phyloP scores from a whole-genome alignment of 2,329 filamentous ascomycete genomes.

The Colletotrichum siamense region DNA sequence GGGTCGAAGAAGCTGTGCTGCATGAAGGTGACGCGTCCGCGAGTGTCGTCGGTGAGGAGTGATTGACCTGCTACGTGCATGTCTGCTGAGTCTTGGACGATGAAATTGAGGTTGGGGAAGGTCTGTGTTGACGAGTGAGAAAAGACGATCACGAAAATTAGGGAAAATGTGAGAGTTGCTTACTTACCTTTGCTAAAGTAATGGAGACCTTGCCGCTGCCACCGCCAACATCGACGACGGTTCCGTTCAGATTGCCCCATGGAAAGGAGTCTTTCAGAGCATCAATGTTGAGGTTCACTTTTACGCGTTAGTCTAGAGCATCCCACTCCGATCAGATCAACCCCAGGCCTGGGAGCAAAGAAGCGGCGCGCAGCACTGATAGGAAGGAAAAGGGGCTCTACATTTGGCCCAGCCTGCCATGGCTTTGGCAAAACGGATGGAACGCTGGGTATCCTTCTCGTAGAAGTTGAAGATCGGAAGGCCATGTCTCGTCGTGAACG shows the following conservation, averaged over 20 bases:
- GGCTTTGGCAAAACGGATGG: conserved; percentile 21
- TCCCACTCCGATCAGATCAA: neutral
- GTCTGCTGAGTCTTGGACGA: conserved; percentile 27
- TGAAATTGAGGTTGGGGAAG: conserved; percentile 28
- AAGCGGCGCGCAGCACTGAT: neutral
- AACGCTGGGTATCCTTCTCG: conserved; percentile 7
- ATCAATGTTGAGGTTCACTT: conserved; percentile 14
- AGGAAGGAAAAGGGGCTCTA: neutral
- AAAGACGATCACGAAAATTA: neutral
- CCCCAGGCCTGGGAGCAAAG: neutral
- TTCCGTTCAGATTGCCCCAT: conserved; percentile 23
- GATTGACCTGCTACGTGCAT: conserved; percentile 26
- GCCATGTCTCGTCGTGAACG: neutral
- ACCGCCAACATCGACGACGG: conserved; percentile 30
- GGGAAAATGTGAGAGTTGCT: neutral
- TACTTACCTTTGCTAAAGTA: neutral
- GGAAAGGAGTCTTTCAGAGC: conserved; percentile 23
- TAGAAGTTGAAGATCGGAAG: conserved; percentile 24
- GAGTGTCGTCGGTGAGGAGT: conserved; percentile 4
- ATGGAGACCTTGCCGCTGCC: conserved; percentile 26
- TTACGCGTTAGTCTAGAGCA: neutral
- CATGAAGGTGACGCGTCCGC: conserved; percentile 22
- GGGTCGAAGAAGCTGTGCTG: conserved; percentile 30
- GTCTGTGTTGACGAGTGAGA: neutral
- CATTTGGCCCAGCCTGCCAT: conserved; percentile 17